A percentile compares a stretch with the other conserved stretches of the same genome.
These are phyloP conservation scores for Cenchrus purpureus DNA, from an alignment of 176 grass and related monocot genomes.

Conservation along the genomic window DNA sequence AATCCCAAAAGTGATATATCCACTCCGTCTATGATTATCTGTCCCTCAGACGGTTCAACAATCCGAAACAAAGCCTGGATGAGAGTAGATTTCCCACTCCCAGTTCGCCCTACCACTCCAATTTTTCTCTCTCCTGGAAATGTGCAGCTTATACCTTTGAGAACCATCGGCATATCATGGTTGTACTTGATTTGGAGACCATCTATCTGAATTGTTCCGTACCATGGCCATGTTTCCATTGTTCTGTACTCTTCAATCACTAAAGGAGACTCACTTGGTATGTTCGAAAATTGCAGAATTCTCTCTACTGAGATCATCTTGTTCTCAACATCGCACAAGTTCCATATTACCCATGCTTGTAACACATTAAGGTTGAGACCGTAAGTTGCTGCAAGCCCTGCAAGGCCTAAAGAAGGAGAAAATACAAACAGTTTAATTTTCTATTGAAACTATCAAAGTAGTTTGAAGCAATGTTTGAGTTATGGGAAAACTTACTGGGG, in stretches of 20 bases:
- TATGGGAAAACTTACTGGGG: conserved; percentile 64
- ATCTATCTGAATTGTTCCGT: conserved; percentile 72
- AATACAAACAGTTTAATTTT: not conserved
- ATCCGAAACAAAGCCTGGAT: conserved; percentile 92
- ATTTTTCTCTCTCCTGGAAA: conserved; percentile 90
- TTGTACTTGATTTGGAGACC: conserved; percentile 70
- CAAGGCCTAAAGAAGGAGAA: conserved; percentile 66
- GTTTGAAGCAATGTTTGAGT: not conserved
- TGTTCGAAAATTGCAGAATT: conserved; percentile 82
- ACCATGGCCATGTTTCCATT: conserved; percentile 63
- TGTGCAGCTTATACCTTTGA: conserved; percentile 82
- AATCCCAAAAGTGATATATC: conserved; percentile 82
- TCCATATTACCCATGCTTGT: conserved; percentile 96
- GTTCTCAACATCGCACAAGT: conserved; percentile 90
- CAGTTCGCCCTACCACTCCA: conserved; percentile 87
- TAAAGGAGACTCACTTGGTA: conserved; percentile 68
- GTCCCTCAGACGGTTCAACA: conserved; percentile 75
- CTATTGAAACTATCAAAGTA: not conserved
- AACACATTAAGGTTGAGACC: conserved; percentile 86
- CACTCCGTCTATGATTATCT: conserved; percentile 71
- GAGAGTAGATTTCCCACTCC: conserved; percentile 95
- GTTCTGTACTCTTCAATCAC: conserved; percentile 64
- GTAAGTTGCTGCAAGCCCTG: conserved; percentile 83
- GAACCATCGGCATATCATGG: conserved; percentile 61
- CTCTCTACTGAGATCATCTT: conserved; percentile 98